Evolutionary conservation across 1,284 basidiomycete genomes (phyloP).

Genomic region (Apiotrichum montevideense): DNA sequence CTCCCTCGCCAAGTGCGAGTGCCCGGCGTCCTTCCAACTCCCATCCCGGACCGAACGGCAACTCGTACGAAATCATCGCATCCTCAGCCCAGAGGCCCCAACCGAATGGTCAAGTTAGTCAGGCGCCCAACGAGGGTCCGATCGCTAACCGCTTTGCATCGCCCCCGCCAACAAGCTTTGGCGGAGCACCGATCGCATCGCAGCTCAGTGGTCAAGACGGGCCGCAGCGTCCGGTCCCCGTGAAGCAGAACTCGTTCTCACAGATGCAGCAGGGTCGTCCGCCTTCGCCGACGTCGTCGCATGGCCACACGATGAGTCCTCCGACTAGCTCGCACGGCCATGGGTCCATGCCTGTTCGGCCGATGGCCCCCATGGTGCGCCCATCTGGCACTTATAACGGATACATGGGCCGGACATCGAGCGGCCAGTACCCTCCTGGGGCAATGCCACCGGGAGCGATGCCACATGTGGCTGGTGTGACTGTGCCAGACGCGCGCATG

Average conservation of each 20-base stretch:
- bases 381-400: neutral
- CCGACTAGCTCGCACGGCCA: neutral
- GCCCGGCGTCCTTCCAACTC: neutral
- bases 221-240: neutral
- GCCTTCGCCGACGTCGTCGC: conserved; percentile 7
- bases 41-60: neutral
- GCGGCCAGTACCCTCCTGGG: neutral
- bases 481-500: neutral
- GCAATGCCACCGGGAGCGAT: neutral
- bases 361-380: neutral
- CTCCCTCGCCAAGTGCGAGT: neutral
- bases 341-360: neutral
- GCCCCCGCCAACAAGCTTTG: neutral
- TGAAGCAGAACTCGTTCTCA: neutral
- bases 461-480: neutral
- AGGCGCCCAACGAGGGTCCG: neutral
- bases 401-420: neutral
- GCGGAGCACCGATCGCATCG: neutral
- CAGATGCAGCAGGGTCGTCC: neutral
- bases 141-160: neutral
- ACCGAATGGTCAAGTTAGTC: neutral
- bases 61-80: neutral
- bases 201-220: neutral
- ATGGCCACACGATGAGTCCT: conserved; percentile 1
- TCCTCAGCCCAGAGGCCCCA: neutral